Conservation (phyloP, 139 green algal genomes). For the Limnomonas spitsbergensis region DNA sequence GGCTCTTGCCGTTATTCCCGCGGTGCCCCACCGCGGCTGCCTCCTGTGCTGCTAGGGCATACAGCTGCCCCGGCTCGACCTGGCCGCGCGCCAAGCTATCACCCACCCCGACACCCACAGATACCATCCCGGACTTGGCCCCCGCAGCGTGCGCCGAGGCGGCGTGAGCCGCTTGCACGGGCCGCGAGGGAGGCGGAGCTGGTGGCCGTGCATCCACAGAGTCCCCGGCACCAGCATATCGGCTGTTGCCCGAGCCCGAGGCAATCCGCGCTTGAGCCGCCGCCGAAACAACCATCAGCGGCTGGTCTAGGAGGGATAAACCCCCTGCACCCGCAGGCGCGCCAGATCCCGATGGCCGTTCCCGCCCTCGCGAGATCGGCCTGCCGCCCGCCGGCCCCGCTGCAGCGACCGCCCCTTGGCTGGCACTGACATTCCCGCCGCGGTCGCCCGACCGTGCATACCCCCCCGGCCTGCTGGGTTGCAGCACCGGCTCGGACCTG, state of each 20-base stretch:
- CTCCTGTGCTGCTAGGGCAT: not conserved
- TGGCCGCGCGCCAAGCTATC: slow-evolving; percentile 30
- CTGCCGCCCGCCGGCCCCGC: not conserved
- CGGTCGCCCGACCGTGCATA: not conserved
- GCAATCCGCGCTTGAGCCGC: not conserved
- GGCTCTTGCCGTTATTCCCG: not conserved
- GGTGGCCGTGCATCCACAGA: not conserved
- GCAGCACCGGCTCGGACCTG: not conserved
- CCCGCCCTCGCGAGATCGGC: not conserved
- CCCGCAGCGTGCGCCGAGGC: not conserved
- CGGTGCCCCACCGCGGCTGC: not conserved
- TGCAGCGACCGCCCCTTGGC: not conserved
- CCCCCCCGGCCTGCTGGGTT: not conserved
- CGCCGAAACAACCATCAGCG: not conserved
- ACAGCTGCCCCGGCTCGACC: slow-evolving; percentile 18
- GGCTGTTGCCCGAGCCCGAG: not conserved
- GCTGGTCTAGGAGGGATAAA: not conserved
- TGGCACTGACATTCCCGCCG: not conserved
- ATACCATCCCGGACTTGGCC: slow-evolving; percentile 19
- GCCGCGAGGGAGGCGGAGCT: not conserved
- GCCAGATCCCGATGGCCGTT: not conserved
- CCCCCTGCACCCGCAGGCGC: too few species aligned
- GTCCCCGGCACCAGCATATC: not conserved
- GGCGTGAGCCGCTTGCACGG: not conserved
- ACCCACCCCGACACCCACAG: slow-evolving; percentile 32